phyloP scores from a whole-genome alignment of 1,284 basidiomycete genomes.

The Ceratobasidium sp. region DNA sequence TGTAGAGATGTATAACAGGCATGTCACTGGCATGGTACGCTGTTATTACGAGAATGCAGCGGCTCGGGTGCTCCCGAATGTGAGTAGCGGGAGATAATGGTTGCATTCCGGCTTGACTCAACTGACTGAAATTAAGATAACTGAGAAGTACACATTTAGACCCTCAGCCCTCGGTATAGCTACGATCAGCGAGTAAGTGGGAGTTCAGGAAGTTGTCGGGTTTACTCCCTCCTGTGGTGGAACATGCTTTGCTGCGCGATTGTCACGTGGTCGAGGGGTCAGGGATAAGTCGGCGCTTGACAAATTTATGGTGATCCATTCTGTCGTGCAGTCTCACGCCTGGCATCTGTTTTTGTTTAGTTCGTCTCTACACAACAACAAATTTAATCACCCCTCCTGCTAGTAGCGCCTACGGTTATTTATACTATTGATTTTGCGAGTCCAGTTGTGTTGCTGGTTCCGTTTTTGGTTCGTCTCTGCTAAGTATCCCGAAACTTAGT shows the following conservation, averaged over 20 bases:
- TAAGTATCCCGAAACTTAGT: background rate
- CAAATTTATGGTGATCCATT: conserved; percentile 29
- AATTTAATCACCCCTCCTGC: background rate
- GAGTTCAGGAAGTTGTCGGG: no score
- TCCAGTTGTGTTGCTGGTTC: background rate
- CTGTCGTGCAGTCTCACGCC: background rate
- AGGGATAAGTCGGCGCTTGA: conserved; percentile 21
- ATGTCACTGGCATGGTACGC: no score
- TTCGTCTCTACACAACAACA: background rate
- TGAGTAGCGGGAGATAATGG: no score
- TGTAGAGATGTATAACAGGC: no score
- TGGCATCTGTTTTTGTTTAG: background rate
- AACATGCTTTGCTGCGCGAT: background rate
- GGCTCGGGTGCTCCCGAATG: no score
- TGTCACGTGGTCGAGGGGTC: background rate
- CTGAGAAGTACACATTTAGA: no score
- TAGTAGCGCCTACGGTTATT: background rate
- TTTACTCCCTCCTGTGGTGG: background rate
- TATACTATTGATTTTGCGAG: background rate
- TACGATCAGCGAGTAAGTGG: no score
- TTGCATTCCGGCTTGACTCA: no score
- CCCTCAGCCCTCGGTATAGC: no score
- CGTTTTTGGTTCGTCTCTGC: background rate
- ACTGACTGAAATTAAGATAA: no score
- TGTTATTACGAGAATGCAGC: no score